Evolutionary conservation across 495 filamentous ascomycete species (phyloP).

Genomic region (Penicillium paxilli): DNA sequence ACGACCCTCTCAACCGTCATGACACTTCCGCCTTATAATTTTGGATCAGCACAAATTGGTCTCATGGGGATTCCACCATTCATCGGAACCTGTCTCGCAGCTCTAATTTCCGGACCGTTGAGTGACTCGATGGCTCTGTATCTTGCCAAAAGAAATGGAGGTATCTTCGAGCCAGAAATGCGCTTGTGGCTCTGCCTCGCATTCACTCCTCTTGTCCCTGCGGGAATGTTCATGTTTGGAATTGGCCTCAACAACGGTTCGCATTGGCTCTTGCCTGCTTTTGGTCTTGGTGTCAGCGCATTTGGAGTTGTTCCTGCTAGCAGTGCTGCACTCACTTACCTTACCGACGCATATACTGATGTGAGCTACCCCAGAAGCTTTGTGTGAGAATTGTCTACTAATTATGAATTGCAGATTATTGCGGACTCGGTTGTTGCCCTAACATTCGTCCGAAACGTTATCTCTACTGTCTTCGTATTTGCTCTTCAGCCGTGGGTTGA

Average conservation of each 20-base stretch:
- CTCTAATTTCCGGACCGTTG: conserved; percentile 30
- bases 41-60: conserved; percentile 34
- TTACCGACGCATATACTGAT: conserved; percentile 36
- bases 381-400: not conserved
- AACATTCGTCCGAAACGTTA: conserved; percentile 31
- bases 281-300: conserved; percentile 24
- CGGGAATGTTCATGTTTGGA: conserved; percentile 34
- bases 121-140: conserved; percentile 33
- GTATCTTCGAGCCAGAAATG: conserved; percentile 39
- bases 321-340: conserved; percentile 32
- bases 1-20: conserved; percentile 33
- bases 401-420: conserved; percentile 24
- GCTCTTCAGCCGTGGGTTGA: conserved; percentile 33
- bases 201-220: conserved; percentile 24
- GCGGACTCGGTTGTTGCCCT: conserved; percentile 34
- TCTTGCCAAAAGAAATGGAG: conserved; percentile 30
- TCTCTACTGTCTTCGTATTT: conserved; percentile 33
- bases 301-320: conserved; percentile 28
- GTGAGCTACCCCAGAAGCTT: conserved; percentile 13
- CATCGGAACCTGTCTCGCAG: conserved; percentile 34
- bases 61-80: conserved; percentile 37
- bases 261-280: conserved; percentile 29
- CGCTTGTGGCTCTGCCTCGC: conserved; percentile 28
- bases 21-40: conserved; percentile 38
- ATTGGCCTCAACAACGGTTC: conserved; percentile 28